Percentiles rank a stretch among this genome's conserved stretches.
Evolutionary conservation across 2,329 filamentous ascomycete genomes (phyloP).

Genomic region (Whalleya microplaca): DNA sequence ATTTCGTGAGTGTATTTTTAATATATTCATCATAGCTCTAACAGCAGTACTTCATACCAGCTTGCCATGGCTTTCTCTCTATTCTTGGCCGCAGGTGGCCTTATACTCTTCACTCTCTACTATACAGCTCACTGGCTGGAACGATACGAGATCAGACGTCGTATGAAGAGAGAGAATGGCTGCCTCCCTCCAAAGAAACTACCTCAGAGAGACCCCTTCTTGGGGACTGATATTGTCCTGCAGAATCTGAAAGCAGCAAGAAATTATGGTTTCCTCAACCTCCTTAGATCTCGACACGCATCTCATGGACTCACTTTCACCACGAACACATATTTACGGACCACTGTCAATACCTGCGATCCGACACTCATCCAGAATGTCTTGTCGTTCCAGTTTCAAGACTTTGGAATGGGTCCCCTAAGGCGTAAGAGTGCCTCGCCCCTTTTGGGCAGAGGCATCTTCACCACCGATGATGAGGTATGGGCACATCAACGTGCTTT

Average conservation of each 20-base stretch:
- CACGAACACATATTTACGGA: slow-evolving; percentile 27
- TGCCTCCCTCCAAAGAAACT: slow-evolving; percentile 28
- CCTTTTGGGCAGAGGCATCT: slow-evolving; percentile 24
- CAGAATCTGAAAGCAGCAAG: slow-evolving; percentile 23
- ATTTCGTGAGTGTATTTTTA: not conserved
- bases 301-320: slow-evolving; percentile 27
- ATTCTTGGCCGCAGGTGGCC: slow-evolving; percentile 15
- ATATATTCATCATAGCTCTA: not conserved
- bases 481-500: slow-evolving; percentile 27
- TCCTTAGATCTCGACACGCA: slow-evolving; percentile 24
- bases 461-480: slow-evolving; percentile 26
- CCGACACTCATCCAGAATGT: slow-evolving; percentile 26
- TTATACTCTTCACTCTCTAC: slow-evolving; percentile 16
- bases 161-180: slow-evolving; percentile 21
- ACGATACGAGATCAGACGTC: slow-evolving; percentile 16
- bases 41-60: not conserved
- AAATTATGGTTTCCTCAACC: slow-evolving; percentile 23
- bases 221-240: slow-evolving; percentile 25
- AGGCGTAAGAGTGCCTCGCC: slow-evolving; percentile 26
- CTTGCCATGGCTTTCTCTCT: slow-evolving; percentile 23
- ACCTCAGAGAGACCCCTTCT: slow-evolving; percentile 21
- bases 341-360: slow-evolving; percentile 29
- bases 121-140: slow-evolving; percentile 20
- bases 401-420: slow-evolving; percentile 26
- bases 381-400: slow-evolving; percentile 27